Evolutionary conservation across 176 grass and related monocot genomes (phyloP).

Genomic region (Zoysia pacifica): DNA sequence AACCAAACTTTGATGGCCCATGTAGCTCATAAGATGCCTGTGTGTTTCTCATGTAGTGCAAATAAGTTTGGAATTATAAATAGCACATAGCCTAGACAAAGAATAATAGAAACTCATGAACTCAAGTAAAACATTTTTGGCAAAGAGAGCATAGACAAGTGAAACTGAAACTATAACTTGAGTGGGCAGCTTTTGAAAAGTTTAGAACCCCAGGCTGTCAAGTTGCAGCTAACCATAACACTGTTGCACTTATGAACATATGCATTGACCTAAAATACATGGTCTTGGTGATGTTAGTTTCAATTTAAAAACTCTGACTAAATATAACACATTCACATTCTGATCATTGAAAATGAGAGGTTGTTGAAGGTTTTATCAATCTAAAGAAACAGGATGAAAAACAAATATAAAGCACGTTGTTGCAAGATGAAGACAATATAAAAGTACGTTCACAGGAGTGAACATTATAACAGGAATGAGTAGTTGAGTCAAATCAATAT

Average conservation of each 20-base stretch:
- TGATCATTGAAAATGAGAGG: neutral
- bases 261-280: slow-evolving; percentile 3
- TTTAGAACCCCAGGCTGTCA: neutral
- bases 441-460: slow-evolving; percentile 9
- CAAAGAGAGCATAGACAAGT: neutral
- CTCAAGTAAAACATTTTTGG: neutral
- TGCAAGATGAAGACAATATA: slow-evolving; percentile 8
- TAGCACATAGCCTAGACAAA: neutral
- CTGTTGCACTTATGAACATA: neutral
- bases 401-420: neutral
- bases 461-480: neutral
- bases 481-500: neutral
- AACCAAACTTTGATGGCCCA: slow-evolving; percentile 14
- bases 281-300: neutral
- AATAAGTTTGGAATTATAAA: neutral
- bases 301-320: neutral
- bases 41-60: slow-evolving; percentile 10
- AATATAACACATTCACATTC: neutral
- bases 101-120: neutral
- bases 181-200: neutral
- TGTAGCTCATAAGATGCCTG: neutral
- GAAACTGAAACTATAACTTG: slow-evolving; percentile 1
- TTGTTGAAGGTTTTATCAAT: neutral
- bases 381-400: neutral
- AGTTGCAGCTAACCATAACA: slow-evolving; percentile 1